Conservation (phyloP, 2,329 filamentous ascomycete genomes). For the Fusarium ambrosium region DNA sequence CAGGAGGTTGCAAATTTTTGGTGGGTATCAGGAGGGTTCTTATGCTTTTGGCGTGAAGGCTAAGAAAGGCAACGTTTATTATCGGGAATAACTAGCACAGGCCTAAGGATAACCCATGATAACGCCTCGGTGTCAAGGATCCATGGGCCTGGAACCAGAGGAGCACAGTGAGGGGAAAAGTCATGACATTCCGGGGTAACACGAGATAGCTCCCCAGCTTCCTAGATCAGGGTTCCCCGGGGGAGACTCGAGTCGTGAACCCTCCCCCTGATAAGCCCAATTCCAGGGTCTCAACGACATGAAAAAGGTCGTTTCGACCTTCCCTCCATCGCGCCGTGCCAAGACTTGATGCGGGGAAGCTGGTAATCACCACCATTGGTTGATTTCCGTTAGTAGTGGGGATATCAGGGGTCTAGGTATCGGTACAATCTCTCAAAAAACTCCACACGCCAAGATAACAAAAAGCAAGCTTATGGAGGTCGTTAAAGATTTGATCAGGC, state of each 20-base stretch:
- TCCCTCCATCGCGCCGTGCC: background rate
- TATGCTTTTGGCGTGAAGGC: conserved; percentile 5
- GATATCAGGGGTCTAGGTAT: background rate
- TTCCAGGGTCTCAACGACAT: background rate
- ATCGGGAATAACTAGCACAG: background rate
- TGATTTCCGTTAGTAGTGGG: background rate
- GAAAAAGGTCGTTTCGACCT: conserved; percentile 14
- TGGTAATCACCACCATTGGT: background rate
- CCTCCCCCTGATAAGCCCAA: background rate
- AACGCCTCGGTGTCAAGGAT: background rate
- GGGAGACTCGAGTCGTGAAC: background rate
- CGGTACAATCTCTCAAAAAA: background rate
- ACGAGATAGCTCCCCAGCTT: background rate
- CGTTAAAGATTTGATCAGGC: background rate
- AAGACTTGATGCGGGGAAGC: background rate
- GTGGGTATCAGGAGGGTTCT: conserved; percentile 4
- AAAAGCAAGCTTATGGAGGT: background rate
- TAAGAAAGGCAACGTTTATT: conserved; percentile 1
- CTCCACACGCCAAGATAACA: conserved; percentile 1
- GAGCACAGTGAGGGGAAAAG: background rate
- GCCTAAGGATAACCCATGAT: background rate
- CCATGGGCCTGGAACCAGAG: background rate
- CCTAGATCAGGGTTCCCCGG: background rate
- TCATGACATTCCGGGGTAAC: background rate
- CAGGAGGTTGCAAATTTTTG: background rate